These are phyloP conservation scores for Eucalyptus cladocalyx DNA, from an alignment of 345 rosid species.

Conservation along the genomic window DNA sequence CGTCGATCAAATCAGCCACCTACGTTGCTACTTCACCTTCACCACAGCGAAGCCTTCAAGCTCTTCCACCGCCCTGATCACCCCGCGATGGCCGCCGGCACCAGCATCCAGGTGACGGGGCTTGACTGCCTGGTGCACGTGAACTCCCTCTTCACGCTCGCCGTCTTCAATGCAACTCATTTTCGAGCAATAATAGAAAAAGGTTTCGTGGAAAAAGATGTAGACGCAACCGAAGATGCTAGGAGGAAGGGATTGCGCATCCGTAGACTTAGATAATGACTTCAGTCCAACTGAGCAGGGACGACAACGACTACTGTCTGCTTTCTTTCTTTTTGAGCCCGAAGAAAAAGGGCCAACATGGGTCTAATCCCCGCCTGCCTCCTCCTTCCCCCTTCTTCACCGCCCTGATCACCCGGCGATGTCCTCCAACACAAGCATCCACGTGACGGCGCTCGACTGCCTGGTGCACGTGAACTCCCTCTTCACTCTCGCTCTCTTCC, in stretches of 20 bases:
- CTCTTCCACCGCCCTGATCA: background rate
- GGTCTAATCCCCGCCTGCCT: background rate
- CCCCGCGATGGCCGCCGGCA: background rate
- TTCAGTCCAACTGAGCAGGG: background rate
- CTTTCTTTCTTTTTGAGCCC: background rate
- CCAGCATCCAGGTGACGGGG: background rate
- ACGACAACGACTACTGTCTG: background rate
- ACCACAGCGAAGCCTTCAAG: background rate
- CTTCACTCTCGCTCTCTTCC: constrained; percentile 84
- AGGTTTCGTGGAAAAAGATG: background rate
- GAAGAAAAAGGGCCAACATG: background rate
- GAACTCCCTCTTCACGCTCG: background rate
- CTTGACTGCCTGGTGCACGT: background rate
- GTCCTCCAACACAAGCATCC: constrained; percentile 46
- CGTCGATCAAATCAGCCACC: background rate
- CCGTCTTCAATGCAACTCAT: background rate
- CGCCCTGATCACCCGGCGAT: background rate
- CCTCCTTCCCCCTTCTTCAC: background rate
- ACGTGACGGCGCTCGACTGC: constrained; percentile 80
- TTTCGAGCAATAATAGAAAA: no score
- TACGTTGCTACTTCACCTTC: background rate
- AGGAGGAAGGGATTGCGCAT: no score
- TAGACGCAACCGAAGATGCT: no score
- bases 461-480: constrained; percentile 81
- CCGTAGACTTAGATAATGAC: no score